Percentiles rank a stretch among this genome's conserved stretches.
Evolutionary conservation across 495 filamentous ascomycete genomes (phyloP).

Genomic region (Lentithecium fluviatile): DNA sequence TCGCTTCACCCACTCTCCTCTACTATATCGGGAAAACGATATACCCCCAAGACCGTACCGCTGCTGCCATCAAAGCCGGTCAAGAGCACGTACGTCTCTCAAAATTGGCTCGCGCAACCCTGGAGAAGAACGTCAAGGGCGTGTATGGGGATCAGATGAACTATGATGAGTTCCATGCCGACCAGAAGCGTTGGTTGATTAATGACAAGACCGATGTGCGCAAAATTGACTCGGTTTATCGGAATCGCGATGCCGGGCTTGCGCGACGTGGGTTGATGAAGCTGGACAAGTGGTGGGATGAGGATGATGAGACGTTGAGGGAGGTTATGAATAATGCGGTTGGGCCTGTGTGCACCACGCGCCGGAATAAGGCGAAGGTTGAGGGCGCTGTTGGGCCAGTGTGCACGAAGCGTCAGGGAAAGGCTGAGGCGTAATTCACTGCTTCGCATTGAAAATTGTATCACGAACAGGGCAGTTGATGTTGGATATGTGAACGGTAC

Average conservation of each 20-base stretch:
- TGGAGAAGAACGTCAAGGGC: slow-evolving; percentile 36
- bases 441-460: too few species aligned
- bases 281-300: slow-evolving; percentile 40
- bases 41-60: slow-evolving; percentile 13
- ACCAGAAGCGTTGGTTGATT: slow-evolving; percentile 41
- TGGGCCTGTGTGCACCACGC: slow-evolving; percentile 20
- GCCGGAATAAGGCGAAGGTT: neutral
- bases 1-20: slow-evolving; percentile 12
- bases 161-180: slow-evolving; percentile 36
- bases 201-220: slow-evolving; percentile 42
- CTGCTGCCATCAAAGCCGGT: slow-evolving; percentile 10
- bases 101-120: slow-evolving; percentile 9
- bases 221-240: slow-evolving; percentile 47
- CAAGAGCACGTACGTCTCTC: slow-evolving; percentile 18
- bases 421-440: too few species aligned
- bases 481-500: too few species aligned
- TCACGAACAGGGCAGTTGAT: too few species aligned
- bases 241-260: slow-evolving; percentile 44
- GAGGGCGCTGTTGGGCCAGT: slow-evolving; percentile 9
- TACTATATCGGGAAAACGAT: slow-evolving; percentile 28
- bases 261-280: slow-evolving; percentile 40
- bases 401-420: slow-evolving; percentile 5
- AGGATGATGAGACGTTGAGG: slow-evolving; percentile 32
- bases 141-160: slow-evolving; percentile 30
- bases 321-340: slow-evolving; percentile 24